Evolutionary conservation across 257 asterid genomes (phyloP).

Genomic region (Haberlea rhodopensis): DNA sequence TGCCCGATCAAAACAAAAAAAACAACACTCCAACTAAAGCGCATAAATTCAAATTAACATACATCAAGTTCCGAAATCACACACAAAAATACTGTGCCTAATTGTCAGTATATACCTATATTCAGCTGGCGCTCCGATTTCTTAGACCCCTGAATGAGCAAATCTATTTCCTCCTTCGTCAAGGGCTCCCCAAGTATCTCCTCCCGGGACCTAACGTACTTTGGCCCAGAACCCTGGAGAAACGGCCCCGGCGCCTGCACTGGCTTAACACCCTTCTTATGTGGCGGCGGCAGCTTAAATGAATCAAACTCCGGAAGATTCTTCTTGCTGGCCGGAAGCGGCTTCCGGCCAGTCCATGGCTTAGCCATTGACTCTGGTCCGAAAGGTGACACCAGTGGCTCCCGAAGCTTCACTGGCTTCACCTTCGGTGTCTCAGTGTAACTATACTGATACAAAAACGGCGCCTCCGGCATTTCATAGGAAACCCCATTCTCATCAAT

Average conservation of each 20-base stretch:
- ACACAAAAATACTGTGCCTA: neutral
- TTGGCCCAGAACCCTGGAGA: conserved; percentile 78
- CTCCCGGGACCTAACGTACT: conserved; percentile 63
- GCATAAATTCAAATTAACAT: neutral
- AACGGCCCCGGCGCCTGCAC: conserved; percentile 96
- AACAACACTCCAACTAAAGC: neutral
- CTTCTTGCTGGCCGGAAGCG: conserved; percentile 74
- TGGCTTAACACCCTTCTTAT: conserved; percentile 90
- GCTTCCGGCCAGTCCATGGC: conserved; percentile 92
- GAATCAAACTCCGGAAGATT: conserved; percentile 84
- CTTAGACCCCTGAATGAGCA: conserved; percentile 48
- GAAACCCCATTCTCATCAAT: conserved; percentile 70
- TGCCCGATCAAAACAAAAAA: too few species aligned
- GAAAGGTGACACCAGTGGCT: conserved; percentile 83
- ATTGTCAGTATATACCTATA: conserved; percentile 48
- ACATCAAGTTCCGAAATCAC: neutral
- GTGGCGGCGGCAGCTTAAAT: conserved; percentile 73
- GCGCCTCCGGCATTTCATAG: conserved; percentile 76
- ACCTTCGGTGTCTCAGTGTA: conserved; percentile 90
- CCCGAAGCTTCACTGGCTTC: conserved; percentile 75
- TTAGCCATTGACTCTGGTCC: conserved; percentile 72
- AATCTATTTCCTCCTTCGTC: conserved; percentile 64
- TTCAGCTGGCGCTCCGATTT: conserved; percentile 67
- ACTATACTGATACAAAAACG: conserved; percentile 86
- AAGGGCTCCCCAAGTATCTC: conserved; percentile 78